phyloP scores from a whole-genome alignment of 805 yeast genomes.

The Wickerhamiella musiphila region DNA sequence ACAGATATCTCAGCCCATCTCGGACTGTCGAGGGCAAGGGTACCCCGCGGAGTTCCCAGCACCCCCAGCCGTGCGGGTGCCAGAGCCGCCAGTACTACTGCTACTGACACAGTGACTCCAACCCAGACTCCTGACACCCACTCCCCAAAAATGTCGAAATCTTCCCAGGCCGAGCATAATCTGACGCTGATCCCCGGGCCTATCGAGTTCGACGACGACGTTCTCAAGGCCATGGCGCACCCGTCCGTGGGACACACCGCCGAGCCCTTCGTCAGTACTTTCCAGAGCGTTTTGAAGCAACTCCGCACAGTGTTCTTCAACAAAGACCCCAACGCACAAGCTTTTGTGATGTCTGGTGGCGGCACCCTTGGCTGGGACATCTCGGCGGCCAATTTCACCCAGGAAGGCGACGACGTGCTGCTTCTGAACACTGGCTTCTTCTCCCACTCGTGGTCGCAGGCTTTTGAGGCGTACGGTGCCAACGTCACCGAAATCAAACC shows the following conservation, averaged over 20 bases:
- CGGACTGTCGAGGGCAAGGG: too few relatives aligned
- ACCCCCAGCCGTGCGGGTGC: too few relatives aligned
- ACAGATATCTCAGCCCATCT: too few relatives aligned
- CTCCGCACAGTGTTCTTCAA: conserved; percentile 64
- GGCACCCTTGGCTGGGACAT: conserved; percentile 96
- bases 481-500: conserved; percentile 60
- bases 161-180: conserved; percentile 22
- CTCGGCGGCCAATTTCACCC: conserved; percentile 57
- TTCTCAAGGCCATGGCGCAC: conserved; percentile 60
- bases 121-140: not conserved
- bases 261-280: conserved; percentile 60
- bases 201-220: conserved; percentile 65
- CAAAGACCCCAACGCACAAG: conserved; percentile 49
- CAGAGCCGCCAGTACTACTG: too few relatives aligned
- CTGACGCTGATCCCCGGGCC: conserved; percentile 69
- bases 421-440: conserved; percentile 82
- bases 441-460: conserved; percentile 66
- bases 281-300: conserved; percentile 48
- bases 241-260: conserved; percentile 85
- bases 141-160: conserved; percentile 26
- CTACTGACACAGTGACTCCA: not conserved
- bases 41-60: too few relatives aligned
- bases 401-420: conserved; percentile 49
- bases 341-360: conserved; percentile 69
- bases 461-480: conserved; percentile 54